Base-by-base conservation (phyloP, 108 stramenopile species). In the Mayamaea pseudoterrestris region DNA sequence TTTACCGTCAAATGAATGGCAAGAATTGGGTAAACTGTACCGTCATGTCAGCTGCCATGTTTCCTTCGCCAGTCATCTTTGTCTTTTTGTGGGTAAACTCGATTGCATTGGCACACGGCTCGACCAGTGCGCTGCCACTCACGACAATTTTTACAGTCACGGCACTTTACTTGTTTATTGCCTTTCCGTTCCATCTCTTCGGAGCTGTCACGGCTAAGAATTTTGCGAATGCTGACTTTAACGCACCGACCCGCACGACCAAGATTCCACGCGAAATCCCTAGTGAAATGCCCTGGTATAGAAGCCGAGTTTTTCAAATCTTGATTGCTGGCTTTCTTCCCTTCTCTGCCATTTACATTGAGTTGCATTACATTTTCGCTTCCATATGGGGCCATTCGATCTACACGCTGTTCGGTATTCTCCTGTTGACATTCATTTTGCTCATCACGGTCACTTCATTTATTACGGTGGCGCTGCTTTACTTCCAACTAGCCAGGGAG, bases 381-480 rank as follows among this genome's bases (percentile, higher is more conserved):
- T 79, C 92, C 41, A 93, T 98, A 63, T 98, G 98, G 98, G 98
- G 98, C 30, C 96, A 98, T 56, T 87, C 94, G 66, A 89, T 97
- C 44, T 98, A 98, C 90, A 94, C 95, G 18, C 75, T 98, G 9
- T 98, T 96, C 60, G 98, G 98, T 29, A 96, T 98, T 47, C 83
- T 98, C 30, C 63, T 94, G 50, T 63, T 97, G 30, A 95, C 95
- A 5, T 97, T 97, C 66, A 26, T 82, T 34, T 77, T 98, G 35
- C 69, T 98, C 44, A 58, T 91, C 12, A 80, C 93, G 35, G 95
- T 90, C n/a, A 81, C 79, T 6, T 81, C 85, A 8, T 90, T 90
- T 75, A 94, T 94, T 56, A 90, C 87, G 21, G 85, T 98, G 34
- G 90, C 94, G 9, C 58, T 96, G 52, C 57, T 95, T 14, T 98